phyloP scores from a whole-genome alignment of 352 stramenopile species.

The Hyaloperonospora arabidopsidis region DNA sequence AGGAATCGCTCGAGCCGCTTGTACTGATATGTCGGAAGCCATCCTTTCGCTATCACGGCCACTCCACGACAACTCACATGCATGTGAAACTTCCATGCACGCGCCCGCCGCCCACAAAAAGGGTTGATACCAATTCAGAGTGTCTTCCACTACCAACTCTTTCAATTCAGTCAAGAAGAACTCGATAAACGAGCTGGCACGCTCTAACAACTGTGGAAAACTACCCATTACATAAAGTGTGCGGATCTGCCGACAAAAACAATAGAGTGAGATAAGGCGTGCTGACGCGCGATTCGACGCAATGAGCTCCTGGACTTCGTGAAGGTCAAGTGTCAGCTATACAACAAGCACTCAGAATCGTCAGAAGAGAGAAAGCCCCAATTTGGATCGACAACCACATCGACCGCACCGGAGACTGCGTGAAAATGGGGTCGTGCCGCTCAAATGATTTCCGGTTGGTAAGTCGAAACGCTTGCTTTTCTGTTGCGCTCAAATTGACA shows the following conservation, averaged over 20 bases:
- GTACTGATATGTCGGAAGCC: constrained; percentile 37
- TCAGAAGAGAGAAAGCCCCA: not conserved
- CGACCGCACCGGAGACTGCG: constrained; percentile 41
- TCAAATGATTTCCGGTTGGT: constrained; percentile 18
- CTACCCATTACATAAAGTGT: constrained; percentile 67
- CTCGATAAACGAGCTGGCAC: constrained; percentile 47
- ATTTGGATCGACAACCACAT: not conserved
- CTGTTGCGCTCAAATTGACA: constrained; percentile 29
- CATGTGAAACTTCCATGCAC: constrained; percentile 68
- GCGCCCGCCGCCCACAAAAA: constrained; percentile 65
- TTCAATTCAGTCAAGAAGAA: constrained; percentile 39
- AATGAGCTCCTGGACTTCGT: constrained; percentile 42
- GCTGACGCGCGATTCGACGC: constrained; percentile 43
- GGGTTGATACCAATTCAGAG: constrained; percentile 40
- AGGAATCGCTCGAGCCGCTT: constrained; percentile 36
- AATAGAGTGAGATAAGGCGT: constrained; percentile 56
- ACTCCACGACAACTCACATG: constrained; percentile 69
- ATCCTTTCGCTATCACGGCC: constrained; percentile 53
- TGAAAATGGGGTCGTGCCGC: constrained; percentile 45
- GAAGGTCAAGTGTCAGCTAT: constrained; percentile 58
- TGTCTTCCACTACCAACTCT: constrained; percentile 12
- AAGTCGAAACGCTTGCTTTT: constrained; percentile 24
- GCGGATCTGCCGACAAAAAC: constrained; percentile 71
- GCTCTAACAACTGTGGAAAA: constrained; percentile 52
- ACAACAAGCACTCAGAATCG: not conserved